Percentiles rank a stretch among this genome's conserved stretches.
These are phyloP conservation scores for Cucumis cinereus DNA, from an alignment of 306 rosid species.

Conservation along the genomic window DNA sequence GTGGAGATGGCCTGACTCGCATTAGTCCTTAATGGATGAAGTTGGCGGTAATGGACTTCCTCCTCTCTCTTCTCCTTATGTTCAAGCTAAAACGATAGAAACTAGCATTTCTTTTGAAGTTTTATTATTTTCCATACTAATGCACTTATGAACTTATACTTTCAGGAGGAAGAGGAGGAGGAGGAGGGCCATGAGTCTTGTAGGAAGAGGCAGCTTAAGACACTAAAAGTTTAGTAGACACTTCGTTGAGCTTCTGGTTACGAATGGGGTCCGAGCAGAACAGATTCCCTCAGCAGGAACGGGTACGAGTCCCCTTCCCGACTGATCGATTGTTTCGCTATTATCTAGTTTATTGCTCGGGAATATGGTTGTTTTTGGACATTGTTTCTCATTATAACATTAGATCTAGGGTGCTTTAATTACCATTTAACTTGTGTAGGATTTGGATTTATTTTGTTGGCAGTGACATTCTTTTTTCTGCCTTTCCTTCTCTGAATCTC, in stretches of 20 bases:
- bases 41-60: background rate
- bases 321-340: background rate
- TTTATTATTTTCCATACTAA: background rate
- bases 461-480: background rate
- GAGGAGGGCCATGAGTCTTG: background rate
- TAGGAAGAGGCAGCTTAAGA: background rate
- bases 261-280: conserved; percentile 90
- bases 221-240: background rate
- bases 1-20: background rate
- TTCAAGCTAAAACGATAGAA: background rate
- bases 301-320: conserved; percentile 35
- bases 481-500: background rate
- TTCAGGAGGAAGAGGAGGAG: background rate
- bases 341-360: background rate
- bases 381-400: background rate
- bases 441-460: background rate
- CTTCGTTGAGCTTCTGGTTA: background rate
- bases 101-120: background rate
- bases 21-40: conserved; percentile 3
- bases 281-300: conserved; percentile 76
- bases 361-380: background rate
- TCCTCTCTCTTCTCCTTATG: background rate
- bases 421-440: background rate
- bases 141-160: background rate
- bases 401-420: background rate